A percentile compares a stretch with the other conserved stretches of the same genome.
These are phyloP conservation scores for Geotrichum aggregatum DNA, from an alignment of 1,139 yeast genomes.

Conservation along the genomic window DNA sequence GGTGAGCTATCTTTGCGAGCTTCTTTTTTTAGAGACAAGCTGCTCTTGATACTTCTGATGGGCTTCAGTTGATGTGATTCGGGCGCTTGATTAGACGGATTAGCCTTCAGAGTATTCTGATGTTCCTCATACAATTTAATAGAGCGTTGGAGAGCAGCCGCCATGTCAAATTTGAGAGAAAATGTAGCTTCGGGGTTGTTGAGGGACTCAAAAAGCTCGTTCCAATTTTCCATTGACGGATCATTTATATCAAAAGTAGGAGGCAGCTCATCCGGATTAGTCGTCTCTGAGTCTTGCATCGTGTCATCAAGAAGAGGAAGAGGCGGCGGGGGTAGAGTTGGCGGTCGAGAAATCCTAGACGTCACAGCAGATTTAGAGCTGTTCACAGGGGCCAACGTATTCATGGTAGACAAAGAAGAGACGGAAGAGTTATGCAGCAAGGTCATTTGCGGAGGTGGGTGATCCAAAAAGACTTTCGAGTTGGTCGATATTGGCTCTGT, in stretches of 20 bases:
- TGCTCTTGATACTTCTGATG: too few species aligned
- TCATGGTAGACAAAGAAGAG: constrained; percentile 1
- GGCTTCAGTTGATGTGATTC: too few species aligned
- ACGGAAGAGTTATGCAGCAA: not conserved
- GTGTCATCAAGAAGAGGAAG: not conserved
- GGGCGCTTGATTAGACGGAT: too few species aligned
- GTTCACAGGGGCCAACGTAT: not conserved
- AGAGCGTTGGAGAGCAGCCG: constrained; percentile 18
- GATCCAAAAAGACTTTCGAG: not conserved
- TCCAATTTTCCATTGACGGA: constrained; percentile 19
- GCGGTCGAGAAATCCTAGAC: too few species aligned
- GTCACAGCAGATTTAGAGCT: not conserved
- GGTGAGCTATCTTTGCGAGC: too few species aligned
- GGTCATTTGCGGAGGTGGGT: constrained; percentile 4
- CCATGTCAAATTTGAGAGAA: constrained; percentile 21
- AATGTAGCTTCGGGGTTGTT: constrained; percentile 22
- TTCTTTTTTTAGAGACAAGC: too few species aligned
- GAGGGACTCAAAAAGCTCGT: constrained; percentile 18
- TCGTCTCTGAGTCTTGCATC: not conserved
- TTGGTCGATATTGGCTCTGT: not conserved
- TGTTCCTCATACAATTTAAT: constrained; percentile 17
- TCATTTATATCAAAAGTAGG: constrained; percentile 17
- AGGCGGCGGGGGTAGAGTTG: not conserved
- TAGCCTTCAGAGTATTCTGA: not conserved
- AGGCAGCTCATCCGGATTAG: constrained; percentile 4